Conservation (phyloP, 441 rosid genomes). For the Adansonia gregorii region DNA sequence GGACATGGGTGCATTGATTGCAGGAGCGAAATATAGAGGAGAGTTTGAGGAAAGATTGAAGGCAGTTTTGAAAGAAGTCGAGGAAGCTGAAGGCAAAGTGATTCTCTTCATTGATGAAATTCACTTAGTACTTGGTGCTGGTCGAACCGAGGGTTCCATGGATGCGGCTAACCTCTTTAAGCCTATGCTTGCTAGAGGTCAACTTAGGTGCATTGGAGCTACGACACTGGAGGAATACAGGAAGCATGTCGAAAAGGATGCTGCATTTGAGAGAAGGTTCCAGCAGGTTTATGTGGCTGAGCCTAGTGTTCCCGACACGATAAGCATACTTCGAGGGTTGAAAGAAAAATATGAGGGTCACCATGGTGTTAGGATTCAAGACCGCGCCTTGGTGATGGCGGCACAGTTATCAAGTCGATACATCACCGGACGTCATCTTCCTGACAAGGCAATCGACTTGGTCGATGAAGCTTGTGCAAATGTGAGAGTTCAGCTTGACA, state of each 20-base stretch:
- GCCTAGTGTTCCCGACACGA: slow-evolving; percentile 83
- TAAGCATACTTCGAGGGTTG: slow-evolving; percentile 87
- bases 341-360: slow-evolving; percentile 95
- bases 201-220: slow-evolving; percentile 92
- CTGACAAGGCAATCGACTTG: slow-evolving; percentile 92
- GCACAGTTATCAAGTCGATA: slow-evolving; percentile 86
- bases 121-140: slow-evolving; percentile 88
- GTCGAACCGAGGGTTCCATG: slow-evolving; percentile 85
- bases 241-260: slow-evolving; percentile 96
- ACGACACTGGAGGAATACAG: slow-evolving; percentile 89
- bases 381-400: slow-evolving; percentile 80
- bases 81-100: slow-evolving; percentile 87
- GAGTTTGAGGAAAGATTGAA: slow-evolving; percentile 85
- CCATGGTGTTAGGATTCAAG: slow-evolving; percentile 88
- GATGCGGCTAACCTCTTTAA: slow-evolving; percentile 94
- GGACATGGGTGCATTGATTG: slow-evolving; percentile 88
- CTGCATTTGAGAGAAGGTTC: slow-evolving; percentile 93
- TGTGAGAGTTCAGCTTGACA: slow-evolving; percentile 92
- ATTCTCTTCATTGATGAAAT: slow-evolving; percentile 92
- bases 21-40: slow-evolving; percentile 88
- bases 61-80: slow-evolving; percentile 85
- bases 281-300: slow-evolving; percentile 98
- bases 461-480: slow-evolving; percentile 98
- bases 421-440: slow-evolving; percentile 93
- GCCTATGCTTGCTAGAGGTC: slow-evolving; percentile 99